Conservation (phyloP, 2,329 filamentous ascomycete genomes). For the Myriosclerotinia scirpicola region DNA sequence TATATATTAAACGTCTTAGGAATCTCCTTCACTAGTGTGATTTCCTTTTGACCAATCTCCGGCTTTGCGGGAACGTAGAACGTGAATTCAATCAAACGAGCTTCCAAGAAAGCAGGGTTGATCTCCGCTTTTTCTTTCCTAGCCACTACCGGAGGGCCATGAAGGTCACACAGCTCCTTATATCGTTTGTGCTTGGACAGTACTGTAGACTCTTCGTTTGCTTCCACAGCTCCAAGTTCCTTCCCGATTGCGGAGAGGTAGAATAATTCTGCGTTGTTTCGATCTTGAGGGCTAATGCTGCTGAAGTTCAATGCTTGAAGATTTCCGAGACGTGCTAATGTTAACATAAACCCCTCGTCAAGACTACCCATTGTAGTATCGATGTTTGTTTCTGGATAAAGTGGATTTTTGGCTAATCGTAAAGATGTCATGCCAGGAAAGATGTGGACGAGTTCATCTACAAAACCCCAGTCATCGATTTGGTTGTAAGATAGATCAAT, state of each 20-base stretch:
- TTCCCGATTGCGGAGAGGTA: conserved; percentile 83
- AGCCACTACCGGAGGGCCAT: conserved; percentile 68
- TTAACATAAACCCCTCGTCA: conserved; percentile 88
- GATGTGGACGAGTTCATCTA: conserved; percentile 63
- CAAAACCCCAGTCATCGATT: conserved; percentile 68
- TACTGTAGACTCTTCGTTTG: conserved; percentile 54
- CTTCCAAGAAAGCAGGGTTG: conserved; percentile 80
- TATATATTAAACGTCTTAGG: conserved; percentile 81
- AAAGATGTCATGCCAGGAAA: conserved; percentile 76
- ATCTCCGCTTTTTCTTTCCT: conserved; percentile 51
- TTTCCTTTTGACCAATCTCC: conserved; percentile 26
- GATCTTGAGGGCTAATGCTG: conserved; percentile 68
- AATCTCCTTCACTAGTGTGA: conserved; percentile 47
- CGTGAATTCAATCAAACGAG: conserved; percentile 68
- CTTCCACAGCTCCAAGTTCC: conserved; percentile 64
- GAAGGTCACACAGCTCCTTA: conserved; percentile 67
- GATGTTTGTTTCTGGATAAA: conserved; percentile 56
- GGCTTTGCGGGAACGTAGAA: conserved; percentile 43
- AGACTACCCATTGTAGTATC: conserved; percentile 51
- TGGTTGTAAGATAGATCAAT: conserved; percentile 74
- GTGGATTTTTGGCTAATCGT: conserved; percentile 81
- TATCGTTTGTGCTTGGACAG: conserved; percentile 69
- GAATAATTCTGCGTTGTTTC: conserved; percentile 87
- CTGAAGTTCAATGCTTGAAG: conserved; percentile 74
- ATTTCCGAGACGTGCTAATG: conserved; percentile 68